Conservation (phyloP, 164 flowering plant genomes). For the Nelumbo lutea region DNA sequence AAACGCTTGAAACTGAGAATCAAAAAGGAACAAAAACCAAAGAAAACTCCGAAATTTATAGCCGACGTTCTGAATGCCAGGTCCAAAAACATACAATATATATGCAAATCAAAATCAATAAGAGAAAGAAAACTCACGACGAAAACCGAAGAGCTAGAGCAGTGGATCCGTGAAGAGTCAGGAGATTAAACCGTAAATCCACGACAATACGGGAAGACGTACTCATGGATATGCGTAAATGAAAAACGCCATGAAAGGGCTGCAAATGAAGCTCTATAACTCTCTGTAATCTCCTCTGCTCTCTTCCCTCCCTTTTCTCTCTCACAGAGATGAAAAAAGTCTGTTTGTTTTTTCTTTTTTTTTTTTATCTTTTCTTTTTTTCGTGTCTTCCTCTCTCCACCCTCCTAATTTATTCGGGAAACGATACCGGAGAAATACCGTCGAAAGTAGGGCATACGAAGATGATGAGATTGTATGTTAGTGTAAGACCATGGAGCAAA, state of each 20-base stretch:
- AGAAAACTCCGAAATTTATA: slow-evolving; percentile 7
- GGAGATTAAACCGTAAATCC: slow-evolving; percentile 2
- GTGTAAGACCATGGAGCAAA: too few relatives aligned
- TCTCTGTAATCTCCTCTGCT: slow-evolving; percentile 1
- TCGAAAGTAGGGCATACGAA: too few relatives aligned
- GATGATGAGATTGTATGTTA: too few relatives aligned
- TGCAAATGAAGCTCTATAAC: neutral
- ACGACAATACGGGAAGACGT: neutral
- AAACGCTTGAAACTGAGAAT: slow-evolving; percentile 9
- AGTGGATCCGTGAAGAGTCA: slow-evolving; percentile 7
- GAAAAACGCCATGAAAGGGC: slow-evolving; percentile 17
- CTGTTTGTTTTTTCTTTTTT: slow-evolving; percentile 2
- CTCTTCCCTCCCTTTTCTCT: slow-evolving; percentile 8
- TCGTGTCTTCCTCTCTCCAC: neutral
- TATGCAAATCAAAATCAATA: neutral
- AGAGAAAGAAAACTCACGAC: slow-evolving; percentile 8
- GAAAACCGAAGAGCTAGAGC: slow-evolving; percentile 5
- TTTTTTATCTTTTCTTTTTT: neutral
- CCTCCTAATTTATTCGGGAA: neutral
- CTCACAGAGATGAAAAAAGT: neutral
- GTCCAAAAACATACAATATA: neutral
- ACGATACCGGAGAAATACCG: neutral
- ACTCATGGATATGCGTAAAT: slow-evolving; percentile 15
- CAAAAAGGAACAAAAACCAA: neutral
- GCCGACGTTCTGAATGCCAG: slow-evolving; percentile 14